Percentiles rank a stretch among this genome's conserved stretches.
These are phyloP conservation scores for Colletotrichum australisinense DNA, from an alignment of 2,329 filamentous ascomycete species.

Conservation along the genomic window DNA sequence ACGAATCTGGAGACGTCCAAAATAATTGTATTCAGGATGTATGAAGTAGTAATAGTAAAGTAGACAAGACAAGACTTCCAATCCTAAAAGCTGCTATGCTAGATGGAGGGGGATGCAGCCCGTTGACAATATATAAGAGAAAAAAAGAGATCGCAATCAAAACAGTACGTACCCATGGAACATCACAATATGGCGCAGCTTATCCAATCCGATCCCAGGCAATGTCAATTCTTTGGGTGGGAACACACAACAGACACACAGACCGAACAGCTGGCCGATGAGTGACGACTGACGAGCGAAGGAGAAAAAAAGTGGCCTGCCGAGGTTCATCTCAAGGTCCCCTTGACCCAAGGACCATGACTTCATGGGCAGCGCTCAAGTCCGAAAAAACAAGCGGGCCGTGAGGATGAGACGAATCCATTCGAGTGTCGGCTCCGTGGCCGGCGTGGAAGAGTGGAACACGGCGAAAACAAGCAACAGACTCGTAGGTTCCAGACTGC, in stretches of 20 bases:
- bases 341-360: slow-evolving; percentile 15
- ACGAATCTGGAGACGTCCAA: not conserved
- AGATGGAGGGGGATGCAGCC: slow-evolving; percentile 11
- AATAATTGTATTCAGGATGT: not conserved
- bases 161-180: slow-evolving; percentile 20
- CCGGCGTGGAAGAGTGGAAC: not conserved
- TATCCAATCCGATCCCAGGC: slow-evolving; percentile 20
- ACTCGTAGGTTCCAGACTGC: not conserved
- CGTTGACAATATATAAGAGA: slow-evolving; percentile 30
- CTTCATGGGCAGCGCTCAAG: slow-evolving; percentile 28
- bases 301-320: slow-evolving; percentile 27
- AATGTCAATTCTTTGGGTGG: slow-evolving; percentile 18
- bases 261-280: not conserved
- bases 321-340: slow-evolving; percentile 27
- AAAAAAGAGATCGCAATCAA: slow-evolving; percentile 9
- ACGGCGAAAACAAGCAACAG: not conserved
- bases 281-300: not conserved
- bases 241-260: slow-evolving; percentile 2
- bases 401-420: not conserved
- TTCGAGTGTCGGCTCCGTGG: slow-evolving; percentile 9
- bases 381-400: slow-evolving; percentile 8
- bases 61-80: not conserved
- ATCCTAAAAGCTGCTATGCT: not conserved
- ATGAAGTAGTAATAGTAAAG: not conserved
- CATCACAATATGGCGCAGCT: slow-evolving; percentile 9